Evolutionary conservation across 169 alveolate species (phyloP), one percentile per base, ranked within the genome.

Genomic region (Plasmodium malariae): DNA sequence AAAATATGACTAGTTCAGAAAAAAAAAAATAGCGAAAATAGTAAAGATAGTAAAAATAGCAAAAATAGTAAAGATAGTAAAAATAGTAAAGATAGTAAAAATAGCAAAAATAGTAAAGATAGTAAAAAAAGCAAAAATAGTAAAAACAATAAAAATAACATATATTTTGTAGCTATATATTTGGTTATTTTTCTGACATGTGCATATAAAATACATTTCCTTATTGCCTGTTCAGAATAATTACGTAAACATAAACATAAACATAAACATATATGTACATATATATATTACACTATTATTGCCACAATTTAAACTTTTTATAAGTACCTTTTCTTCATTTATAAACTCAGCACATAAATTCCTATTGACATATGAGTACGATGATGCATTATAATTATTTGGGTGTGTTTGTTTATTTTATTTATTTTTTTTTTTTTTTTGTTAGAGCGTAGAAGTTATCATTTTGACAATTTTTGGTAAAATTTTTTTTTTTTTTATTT

Each of bases 171-270:
- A n/a, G n/a, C n/a, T n/a, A n/a, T n/a, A n/a, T n/a, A n/a, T 43
- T 70, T n/a, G 37, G 40, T 34, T 19, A 24, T 43, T 45, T 70
- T 70, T 30, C 68, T 70, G 43, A 43, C 83, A 45, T 17, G 83
- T 70, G 54, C 83, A 45, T 43, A 70, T 43, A 48, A 70, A 26
- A 49, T 32, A 32, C 40, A 14, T 32, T 70, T 48, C 21, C 17
- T 26, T 49, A 70, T 70, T 51, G 36, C 83, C 34, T 34, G 59
- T 26, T 70, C 17, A 70, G 83, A 69, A 69, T 43, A 69, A 24
- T 4, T 21, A 55, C 7, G 1, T 55, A 17, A 7, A 17, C 7
- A 7, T n/a, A n/a, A n/a, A n/a, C 7, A 7, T n/a, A n/a, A n/a
- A n/a, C n/a, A n/a, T n/a, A n/a, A n/a, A n/a, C 12, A 55, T 55